A percentile compares a stretch with the other conserved stretches of the same genome.
These are phyloP conservation scores for Amanita subjunquillea DNA, from an alignment of 768 basidiomycete species.

Conservation along the genomic window DNA sequence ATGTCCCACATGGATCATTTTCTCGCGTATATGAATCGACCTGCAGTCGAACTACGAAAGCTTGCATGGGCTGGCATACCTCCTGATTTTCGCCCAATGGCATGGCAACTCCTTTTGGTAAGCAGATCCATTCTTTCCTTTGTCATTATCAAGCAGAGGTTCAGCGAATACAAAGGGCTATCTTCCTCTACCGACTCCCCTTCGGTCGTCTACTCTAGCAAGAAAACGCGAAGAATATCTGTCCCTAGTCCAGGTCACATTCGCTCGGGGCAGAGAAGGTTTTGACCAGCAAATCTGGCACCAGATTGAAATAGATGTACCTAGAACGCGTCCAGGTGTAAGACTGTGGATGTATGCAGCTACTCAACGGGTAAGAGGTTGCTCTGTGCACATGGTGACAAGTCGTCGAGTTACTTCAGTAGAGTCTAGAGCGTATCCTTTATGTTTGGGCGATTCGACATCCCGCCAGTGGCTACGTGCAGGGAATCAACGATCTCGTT, in stretches of 20 bases:
- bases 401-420: constrained; percentile 13
- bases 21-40: constrained; percentile 2
- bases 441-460: constrained; percentile 99
- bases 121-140: constrained; percentile 17
- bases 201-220: constrained; percentile 66
- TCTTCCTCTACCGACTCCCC: constrained; percentile 71
- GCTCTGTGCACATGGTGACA: neutral
- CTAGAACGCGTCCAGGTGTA: constrained; percentile 87
- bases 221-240: constrained; percentile 90
- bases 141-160: constrained; percentile 1
- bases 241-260: constrained; percentile 82
- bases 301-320: constrained; percentile 98
- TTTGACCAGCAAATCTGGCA: constrained; percentile 98
- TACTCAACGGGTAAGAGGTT: constrained; percentile 70
- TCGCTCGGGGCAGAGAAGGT: constrained; percentile 74
- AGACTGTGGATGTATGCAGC: constrained; percentile 82
- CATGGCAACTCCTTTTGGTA: constrained; percentile 91
- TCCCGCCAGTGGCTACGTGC: constrained; percentile 97
- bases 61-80: constrained; percentile 96
- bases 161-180: constrained; percentile 58
- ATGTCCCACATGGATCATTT: constrained; percentile 16
- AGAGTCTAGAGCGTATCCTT: constrained; percentile 90
- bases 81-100: constrained; percentile 74
- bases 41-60: constrained; percentile 71
- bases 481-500: constrained; percentile 97